Conservation (phyloP, 2,329 filamentous ascomycete genomes). For the Aspergillus udagawae region DNA sequence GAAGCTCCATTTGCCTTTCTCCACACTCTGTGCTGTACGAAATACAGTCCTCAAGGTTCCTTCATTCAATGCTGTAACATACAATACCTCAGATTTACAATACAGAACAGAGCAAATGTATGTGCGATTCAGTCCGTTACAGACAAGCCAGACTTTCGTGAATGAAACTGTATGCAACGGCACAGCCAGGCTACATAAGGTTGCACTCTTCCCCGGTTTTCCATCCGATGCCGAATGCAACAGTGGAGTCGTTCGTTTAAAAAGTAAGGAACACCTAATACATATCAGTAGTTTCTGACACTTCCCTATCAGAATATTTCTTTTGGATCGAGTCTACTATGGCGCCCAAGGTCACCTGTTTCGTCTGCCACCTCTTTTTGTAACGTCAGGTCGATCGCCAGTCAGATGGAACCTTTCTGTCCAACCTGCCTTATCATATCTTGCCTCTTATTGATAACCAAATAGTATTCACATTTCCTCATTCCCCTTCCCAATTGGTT, state of each 20-base stretch:
- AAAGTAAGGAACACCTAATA: not conserved
- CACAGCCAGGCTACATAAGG: slow-evolving; percentile 9
- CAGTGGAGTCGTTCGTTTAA: slow-evolving; percentile 5
- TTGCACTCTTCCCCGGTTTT: slow-evolving; percentile 22
- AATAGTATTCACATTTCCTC: not conserved
- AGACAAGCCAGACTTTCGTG: not conserved
- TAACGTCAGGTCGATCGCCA: slow-evolving; percentile 13
- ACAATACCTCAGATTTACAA: not conserved
- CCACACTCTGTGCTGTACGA: too few relatives aligned
- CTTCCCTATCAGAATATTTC: not conserved
- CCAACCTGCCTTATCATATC: not conserved
- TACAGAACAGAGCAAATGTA: not conserved
- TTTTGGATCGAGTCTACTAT: not conserved
- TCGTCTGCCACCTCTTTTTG: slow-evolving; percentile 17
- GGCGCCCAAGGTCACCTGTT: not conserved
- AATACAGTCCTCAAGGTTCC: too few relatives aligned
- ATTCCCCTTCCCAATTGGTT: not conserved
- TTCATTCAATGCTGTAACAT: not conserved
- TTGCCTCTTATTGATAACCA: not conserved
- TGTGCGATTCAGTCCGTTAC: not conserved
- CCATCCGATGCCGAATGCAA: slow-evolving; percentile 27
- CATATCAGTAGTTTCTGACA: not conserved
- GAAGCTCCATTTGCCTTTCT: not conserved
- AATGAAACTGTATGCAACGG: slow-evolving; percentile 11
- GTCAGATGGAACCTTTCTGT: slow-evolving; percentile 4